Evolutionary conservation across 768 basidiomycete genomes (phyloP).

Genomic region (Xerocomellus intermedius): DNA sequence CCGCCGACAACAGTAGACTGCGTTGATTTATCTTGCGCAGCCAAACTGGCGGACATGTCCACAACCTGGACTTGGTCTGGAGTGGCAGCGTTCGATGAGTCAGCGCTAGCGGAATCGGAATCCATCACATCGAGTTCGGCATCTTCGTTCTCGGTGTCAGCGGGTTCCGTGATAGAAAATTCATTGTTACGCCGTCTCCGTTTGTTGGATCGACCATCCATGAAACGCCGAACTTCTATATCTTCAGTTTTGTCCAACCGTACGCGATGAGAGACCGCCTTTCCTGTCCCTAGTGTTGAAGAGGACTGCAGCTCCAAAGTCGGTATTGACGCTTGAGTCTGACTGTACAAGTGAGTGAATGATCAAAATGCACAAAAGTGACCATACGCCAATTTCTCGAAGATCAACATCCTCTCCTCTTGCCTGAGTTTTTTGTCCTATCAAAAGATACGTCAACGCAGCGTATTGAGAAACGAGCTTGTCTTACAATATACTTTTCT

Average conservation of each 20-base stretch:
- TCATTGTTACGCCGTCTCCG: conserved; percentile 46
- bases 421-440: conserved; percentile 92
- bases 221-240: conserved; percentile 49
- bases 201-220: conserved; percentile 48
- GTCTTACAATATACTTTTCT: conserved; percentile 86
- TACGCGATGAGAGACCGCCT: conserved; percentile 56
- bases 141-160: conserved; percentile 35
- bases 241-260: conserved; percentile 60
- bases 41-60: conserved; percentile 15
- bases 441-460: background rate
- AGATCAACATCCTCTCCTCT: conserved; percentile 74
- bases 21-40: conserved; percentile 10
- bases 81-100: background rate
- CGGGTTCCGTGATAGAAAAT: conserved; percentile 4
- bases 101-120: conserved; percentile 14
- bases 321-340: conserved; percentile 70
- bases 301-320: conserved; percentile 71
- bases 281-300: conserved; percentile 79
- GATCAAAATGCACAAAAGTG: background rate
- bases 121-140: conserved; percentile 34
- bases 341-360: conserved; percentile 42
- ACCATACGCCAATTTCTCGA: conserved; percentile 79
- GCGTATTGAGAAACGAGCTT: background rate
- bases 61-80: conserved; percentile 9
- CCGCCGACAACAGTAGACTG: conserved; percentile 47